A percentile compares a stretch with the other conserved stretches of the same genome.
Evolutionary conservation across 495 filamentous ascomycete species (phyloP).

Genomic region (Talaromyces proteolyticus): DNA sequence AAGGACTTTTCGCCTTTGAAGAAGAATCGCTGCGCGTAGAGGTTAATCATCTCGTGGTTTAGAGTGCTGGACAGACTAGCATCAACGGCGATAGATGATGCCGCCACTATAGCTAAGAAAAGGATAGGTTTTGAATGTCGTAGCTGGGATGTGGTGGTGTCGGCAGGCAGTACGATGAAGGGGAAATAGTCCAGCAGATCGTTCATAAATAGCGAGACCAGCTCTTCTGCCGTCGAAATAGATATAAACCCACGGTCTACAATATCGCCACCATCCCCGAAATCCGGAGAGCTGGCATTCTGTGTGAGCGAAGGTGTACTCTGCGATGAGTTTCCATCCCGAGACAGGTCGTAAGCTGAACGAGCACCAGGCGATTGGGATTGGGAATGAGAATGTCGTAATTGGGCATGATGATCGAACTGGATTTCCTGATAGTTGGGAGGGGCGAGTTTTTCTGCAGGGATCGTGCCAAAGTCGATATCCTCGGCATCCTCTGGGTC

Average conservation of each 20-base stretch:
- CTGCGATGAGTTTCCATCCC: slow-evolving; percentile 1
- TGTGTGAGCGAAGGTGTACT: slow-evolving; percentile 8
- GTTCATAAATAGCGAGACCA: slow-evolving; percentile 36
- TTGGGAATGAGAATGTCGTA: neutral
- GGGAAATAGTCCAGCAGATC: slow-evolving; percentile 39
- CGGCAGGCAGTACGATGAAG: slow-evolving; percentile 29
- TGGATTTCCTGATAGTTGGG: slow-evolving; percentile 4
- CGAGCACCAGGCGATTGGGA: slow-evolving; percentile 1
- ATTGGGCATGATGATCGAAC: neutral
- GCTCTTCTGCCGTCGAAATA: slow-evolving; percentile 32
- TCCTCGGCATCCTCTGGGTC: slow-evolving; percentile 21
- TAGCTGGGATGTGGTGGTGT: slow-evolving; percentile 31
- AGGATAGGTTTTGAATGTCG: slow-evolving; percentile 40
- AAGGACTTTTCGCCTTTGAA: slow-evolving; percentile 47
- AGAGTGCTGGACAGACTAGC: slow-evolving; percentile 33
- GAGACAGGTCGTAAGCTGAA: neutral
- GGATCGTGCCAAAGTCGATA: slow-evolving; percentile 11
- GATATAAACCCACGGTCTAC: slow-evolving; percentile 43
- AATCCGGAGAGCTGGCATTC: slow-evolving; percentile 24
- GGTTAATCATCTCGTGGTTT: slow-evolving; percentile 38
- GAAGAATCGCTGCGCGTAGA: slow-evolving; percentile 42
- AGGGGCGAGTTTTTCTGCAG: slow-evolving; percentile 3
- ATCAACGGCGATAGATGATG: slow-evolving; percentile 36
- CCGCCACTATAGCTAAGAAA: slow-evolving; percentile 44
- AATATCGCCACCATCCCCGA: slow-evolving; percentile 24